Conservation (phyloP, 2,329 filamentous ascomycete species). For the Gremmenia infestans region DNA sequence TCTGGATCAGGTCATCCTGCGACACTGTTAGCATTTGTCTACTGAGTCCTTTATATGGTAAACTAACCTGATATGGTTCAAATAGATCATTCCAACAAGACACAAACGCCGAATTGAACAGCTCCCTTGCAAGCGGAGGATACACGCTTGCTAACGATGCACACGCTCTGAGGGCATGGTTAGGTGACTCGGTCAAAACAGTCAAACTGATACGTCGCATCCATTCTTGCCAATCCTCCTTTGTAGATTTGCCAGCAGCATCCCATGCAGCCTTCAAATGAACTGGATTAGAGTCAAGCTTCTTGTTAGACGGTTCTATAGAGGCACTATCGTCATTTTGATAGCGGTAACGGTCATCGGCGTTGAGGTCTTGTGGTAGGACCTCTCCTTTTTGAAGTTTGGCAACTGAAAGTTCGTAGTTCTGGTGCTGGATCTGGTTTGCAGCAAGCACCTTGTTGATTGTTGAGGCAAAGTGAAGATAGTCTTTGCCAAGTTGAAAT, state of each 20-base stretch:
- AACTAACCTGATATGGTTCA: constrained; percentile 71
- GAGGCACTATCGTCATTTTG: constrained; percentile 75
- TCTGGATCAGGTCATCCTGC: constrained; percentile 81
- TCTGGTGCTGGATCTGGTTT: constrained; percentile 80
- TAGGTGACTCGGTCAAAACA: constrained; percentile 88
- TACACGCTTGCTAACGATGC: constrained; percentile 88
- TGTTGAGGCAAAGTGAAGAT: constrained; percentile 87
- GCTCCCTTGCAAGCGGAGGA: constrained; percentile 80
- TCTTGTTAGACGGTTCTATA: constrained; percentile 83
- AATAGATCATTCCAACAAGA: constrained; percentile 99
- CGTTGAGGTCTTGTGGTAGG: constrained; percentile 89
- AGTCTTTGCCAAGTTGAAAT: constrained; percentile 92
- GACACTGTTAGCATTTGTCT: constrained; percentile 1
- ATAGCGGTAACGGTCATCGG: constrained; percentile 74
- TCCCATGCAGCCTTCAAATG: constrained; percentile 98
- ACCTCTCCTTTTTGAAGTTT: constrained; percentile 94
- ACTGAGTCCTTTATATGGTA: background rate
- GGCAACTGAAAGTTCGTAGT: constrained; percentile 86
- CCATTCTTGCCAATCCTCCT: constrained; percentile 99
- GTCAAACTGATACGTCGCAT: constrained; percentile 95
- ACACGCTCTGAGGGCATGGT: constrained; percentile 89
- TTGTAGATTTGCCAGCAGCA: constrained; percentile 91
- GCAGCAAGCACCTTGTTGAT: constrained; percentile 81
- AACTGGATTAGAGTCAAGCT: constrained; percentile 94
- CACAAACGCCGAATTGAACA: constrained; percentile 98